Percentiles rank a stretch among this genome's conserved stretches.
These are phyloP conservation scores for Dioscorea alata DNA, from an alignment of 106 monocot species.

Conservation along the genomic window DNA sequence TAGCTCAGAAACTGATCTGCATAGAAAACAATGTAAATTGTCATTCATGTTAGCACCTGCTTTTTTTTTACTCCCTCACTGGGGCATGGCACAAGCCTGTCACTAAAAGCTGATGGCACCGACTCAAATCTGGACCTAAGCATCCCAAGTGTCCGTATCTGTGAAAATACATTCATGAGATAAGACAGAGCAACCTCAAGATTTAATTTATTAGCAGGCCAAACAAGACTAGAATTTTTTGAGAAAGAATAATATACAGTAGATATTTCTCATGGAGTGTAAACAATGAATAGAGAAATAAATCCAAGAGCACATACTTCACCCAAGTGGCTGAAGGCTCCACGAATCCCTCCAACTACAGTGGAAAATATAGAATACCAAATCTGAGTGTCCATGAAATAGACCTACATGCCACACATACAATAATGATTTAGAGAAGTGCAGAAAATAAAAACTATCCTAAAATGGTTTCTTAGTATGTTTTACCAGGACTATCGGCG, in stretches of 20 bases:
- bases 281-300: no score
- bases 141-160: conserved; percentile 99
- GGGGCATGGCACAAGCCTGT: conserved; percentile 49
- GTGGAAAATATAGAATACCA: conserved; percentile 99
- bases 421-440: neutral
- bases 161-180: conserved; percentile 9
- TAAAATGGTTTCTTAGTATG: neutral
- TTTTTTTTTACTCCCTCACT: conserved; percentile 24
- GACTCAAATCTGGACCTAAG: conserved; percentile 88
- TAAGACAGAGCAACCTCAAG: neutral
- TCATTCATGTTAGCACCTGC: conserved; percentile 19
- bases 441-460: neutral
- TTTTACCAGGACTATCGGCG: conserved; percentile 85
- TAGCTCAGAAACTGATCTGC: neutral
- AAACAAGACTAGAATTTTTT: neutral
- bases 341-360: conserved; percentile 82
- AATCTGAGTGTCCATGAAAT: conserved; percentile 98
- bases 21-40: neutral
- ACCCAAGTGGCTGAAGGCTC: conserved; percentile 91
- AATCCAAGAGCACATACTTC: conserved; percentile 40
- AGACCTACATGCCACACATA: conserved; percentile 48
- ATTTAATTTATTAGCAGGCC: neutral
- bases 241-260: neutral
- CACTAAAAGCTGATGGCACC: conserved; percentile 64
- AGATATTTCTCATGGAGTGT: neutral